Evolutionary conservation across 2,329 filamentous ascomycete species (phyloP).

Genomic region (Sporothrix phasma): DNA sequence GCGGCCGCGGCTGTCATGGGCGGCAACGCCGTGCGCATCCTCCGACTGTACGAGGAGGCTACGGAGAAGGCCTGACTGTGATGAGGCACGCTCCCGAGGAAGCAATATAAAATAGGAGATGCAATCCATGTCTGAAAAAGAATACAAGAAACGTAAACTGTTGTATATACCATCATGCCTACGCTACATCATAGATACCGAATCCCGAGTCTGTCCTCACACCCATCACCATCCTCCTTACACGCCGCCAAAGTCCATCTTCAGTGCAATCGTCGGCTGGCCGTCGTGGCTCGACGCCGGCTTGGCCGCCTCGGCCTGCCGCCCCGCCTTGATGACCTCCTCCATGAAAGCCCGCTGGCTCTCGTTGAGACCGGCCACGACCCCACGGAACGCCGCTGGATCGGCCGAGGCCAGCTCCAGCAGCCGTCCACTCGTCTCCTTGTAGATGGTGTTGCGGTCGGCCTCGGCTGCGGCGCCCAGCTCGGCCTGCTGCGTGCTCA

Average conservation of each 20-base stretch:
- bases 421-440: conserved; percentile 65
- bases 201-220: neutral
- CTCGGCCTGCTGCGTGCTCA: conserved; percentile 21
- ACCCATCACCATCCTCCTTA: neutral
- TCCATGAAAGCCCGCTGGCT: conserved; percentile 71
- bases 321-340: conserved; percentile 61
- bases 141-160: neutral
- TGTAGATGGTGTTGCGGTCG: conserved; percentile 44
- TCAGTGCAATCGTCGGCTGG: conserved; percentile 79
- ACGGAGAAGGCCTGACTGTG: neutral
- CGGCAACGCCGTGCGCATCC: conserved; percentile 19
- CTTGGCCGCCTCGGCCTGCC: conserved; percentile 28
- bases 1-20: conserved; percentile 18
- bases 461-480: conserved; percentile 21
- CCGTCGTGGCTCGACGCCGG: conserved; percentile 29
- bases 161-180: neutral
- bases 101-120: no score
- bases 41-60: conserved; percentile 15
- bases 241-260: conserved; percentile 72
- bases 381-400: conserved; percentile 59
- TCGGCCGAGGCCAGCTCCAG: conserved; percentile 73
- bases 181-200: neutral
- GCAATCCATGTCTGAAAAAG: neutral
- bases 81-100: no score
- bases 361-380: conserved; percentile 61